Evolutionary conservation across 2,329 filamentous ascomycete genomes (phyloP).

Genomic region (Grosmannia huntii): DNA sequence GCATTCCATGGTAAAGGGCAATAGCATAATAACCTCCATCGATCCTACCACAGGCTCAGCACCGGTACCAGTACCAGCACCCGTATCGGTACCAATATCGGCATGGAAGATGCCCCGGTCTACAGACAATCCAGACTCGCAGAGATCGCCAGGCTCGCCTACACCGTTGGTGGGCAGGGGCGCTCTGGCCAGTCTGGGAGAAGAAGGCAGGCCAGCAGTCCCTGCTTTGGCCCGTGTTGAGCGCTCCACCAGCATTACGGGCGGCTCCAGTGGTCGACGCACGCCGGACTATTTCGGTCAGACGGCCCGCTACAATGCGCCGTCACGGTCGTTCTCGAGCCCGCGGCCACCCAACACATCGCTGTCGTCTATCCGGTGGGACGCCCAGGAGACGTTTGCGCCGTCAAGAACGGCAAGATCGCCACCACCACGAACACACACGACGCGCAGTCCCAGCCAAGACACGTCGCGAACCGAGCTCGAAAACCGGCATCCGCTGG

Average conservation of each 20-base stretch:
- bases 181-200: background rate
- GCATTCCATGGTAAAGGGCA: constrained; percentile 1
- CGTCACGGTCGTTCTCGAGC: constrained; percentile 42
- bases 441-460: constrained; percentile 4
- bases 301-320: constrained; percentile 40
- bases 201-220: background rate
- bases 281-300: constrained; percentile 44
- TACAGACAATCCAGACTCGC: background rate
- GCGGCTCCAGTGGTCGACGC: constrained; percentile 21
- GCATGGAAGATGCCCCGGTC: background rate
- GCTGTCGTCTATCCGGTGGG: constrained; percentile 22
- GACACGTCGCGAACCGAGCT: constrained; percentile 9
- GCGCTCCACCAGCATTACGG: background rate
- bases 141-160: background rate
- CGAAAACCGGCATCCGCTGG: constrained; percentile 38
- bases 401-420: background rate
- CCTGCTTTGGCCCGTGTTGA: background rate
- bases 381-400: constrained; percentile 25
- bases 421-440: constrained; percentile 1
- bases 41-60: constrained; percentile 4
- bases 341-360: constrained; percentile 31
- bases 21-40: constrained; percentile 33
- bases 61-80: background rate
- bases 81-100: no score
- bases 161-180: background rate